phyloP scores from a whole-genome alignment of 129 eudicot species.

The Chrysanthemum lavandulifolium region DNA sequence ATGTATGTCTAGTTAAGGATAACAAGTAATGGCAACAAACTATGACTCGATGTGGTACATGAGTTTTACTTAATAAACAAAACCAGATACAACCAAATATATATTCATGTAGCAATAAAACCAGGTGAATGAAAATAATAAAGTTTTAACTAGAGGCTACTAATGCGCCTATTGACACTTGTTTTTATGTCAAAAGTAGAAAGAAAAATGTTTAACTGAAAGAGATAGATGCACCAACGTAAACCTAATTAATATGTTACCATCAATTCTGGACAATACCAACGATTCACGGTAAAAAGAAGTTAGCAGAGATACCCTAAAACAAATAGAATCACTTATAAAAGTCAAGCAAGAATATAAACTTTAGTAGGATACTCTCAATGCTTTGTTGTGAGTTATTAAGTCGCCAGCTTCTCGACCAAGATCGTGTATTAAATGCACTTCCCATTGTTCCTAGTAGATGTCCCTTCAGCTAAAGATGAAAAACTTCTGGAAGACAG shows the following conservation, averaged over 20 bases:
- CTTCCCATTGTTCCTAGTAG: conserved; percentile 51
- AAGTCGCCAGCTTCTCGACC: conserved; percentile 87
- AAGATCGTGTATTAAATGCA: conserved; percentile 76
- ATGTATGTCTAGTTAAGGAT: conserved; percentile 50
- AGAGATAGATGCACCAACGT: not conserved
- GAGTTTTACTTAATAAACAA: not conserved
- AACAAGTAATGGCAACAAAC: conserved; percentile 3
- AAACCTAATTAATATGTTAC: conserved; percentile 7
- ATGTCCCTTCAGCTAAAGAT: conserved; percentile 23
- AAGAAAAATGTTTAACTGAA: not conserved
- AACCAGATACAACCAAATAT: not conserved
- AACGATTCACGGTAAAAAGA: not conserved
- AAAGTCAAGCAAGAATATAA: not conserved
- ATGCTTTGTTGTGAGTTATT: conserved; percentile 93
- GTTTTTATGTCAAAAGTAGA: not conserved
- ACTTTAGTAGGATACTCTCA: conserved; percentile 82
- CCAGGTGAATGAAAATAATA: not conserved
- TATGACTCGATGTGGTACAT: not conserved
- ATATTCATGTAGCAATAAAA: not conserved
- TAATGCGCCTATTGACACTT: not conserved
- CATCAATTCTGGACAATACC: not conserved
- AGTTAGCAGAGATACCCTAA: not conserved
- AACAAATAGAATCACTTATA: not conserved
- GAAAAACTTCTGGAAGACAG: conserved; percentile 28
- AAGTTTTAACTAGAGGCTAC: not conserved